Base-by-base conservation (phyloP, 352 stramenopile species). In the Blastocystis sp. region DNA sequence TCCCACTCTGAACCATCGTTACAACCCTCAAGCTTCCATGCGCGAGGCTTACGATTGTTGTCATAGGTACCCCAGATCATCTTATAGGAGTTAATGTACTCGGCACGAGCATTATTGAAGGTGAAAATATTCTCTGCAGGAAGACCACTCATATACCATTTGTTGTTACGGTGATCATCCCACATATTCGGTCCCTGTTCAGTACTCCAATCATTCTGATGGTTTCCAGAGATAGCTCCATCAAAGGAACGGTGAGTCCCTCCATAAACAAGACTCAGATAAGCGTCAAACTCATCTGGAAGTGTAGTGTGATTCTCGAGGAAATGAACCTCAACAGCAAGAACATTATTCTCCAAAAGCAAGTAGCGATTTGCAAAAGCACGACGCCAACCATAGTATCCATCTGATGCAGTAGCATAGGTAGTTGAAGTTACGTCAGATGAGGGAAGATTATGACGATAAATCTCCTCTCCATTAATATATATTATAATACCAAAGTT, bases 401-500 rank as follows among this genome's bases (percentile, higher is more conserved):
- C 54, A 51, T 80, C 69, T 0, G 30, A 15, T 17, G 15, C 69
- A 37, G 69, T 56, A 51, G 69, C 15, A 15, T 17, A n/a, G 9
- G 69, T 80, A 24, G 69, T 80, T 33, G 15, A 37, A 11, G 69
- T 33, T 5, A 17, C 69, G n/a, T 22, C 15, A 51, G 69, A 22
- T 17, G 68, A 5, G 6, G 42, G 48, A 30, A 84, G 30, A 37
- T 80, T 80, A 6, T 64, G 24, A 53, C 69, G 69, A 37, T 80
- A 80, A 51, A 80, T 80, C n/a, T 80, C 69, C 54, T 80, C 48
- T n/a, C 69, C 69, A 48, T 80, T 80, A 2, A 51, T 33, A 24
- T 80, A 80, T 4, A 80, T 53, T 5, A 80, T 48, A 24, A 80
- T 64, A 51, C 69, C 69, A 15, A 19, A 59, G 44, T 9, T 27